Base-by-base conservation (phyloP, 495 filamentous ascomycete genomes). In the Chaetomium cochliodes region DNA sequence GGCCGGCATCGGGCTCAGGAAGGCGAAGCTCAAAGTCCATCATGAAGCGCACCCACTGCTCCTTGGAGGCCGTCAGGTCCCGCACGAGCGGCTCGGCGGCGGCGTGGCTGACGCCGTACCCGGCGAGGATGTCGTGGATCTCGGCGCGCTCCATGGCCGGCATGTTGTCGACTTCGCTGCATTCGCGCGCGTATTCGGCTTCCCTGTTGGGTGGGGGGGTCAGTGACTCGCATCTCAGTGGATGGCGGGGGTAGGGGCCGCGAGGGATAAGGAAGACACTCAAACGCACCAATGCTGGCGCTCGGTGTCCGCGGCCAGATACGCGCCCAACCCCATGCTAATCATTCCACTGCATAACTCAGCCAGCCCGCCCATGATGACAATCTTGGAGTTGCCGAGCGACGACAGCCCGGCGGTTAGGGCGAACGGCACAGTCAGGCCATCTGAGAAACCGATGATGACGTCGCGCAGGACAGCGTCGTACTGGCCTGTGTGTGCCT, bases 311-410 rank as follows among this genome's bases (percentile, higher is more conserved):
- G 83, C 77, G 11, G 79, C 80, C 7, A 86, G 69, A 63, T 83
- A 90, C 6, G 83, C 87, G 39, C 87, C 87, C 0, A 90, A 74
- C 0, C 87, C 87, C 87, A 90, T 90, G 6, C 81, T 85, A 47
- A 90, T 85, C 25, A 81, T 76, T 50, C 87, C 87, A 23, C 82
- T 80, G 65, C 87, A 83, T 20, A 90, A 75, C 74, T 90, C 87
- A 2, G 87, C 87, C n/a, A 88, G 76, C 3, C 87, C 87, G 18
- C 83, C 87, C 60, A 84, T 79, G 54, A 90, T 81, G 62, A 90
- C 87, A 30, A 88, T 74, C 46, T 79, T 77, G 6, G 85, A 79
- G 58, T 81, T 78, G 63, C 85, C 85, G 25, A 87, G 73, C 39
- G 75, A 84, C 5, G 80, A 81, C 15, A 87, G 64, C 6, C 85